These are phyloP conservation scores for Colletotrichum chlorophyti DNA, from an alignment of 2,329 filamentous ascomycete species.

Conservation along the genomic window DNA sequence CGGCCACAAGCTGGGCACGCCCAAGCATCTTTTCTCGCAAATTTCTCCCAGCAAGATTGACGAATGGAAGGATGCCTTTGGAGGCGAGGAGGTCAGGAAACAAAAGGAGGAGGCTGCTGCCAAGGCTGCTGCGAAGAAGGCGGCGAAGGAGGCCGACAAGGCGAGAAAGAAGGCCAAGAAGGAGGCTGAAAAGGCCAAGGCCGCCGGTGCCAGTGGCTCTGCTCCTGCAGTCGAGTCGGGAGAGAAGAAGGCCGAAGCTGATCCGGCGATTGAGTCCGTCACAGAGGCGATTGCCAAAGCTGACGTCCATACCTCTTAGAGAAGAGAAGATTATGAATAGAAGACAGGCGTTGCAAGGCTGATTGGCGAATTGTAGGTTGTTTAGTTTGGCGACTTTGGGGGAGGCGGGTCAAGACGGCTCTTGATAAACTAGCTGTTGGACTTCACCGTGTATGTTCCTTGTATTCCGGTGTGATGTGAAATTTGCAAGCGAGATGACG, in stretches of 20 bases:
- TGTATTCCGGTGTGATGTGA: no score
- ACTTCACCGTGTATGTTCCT: background rate
- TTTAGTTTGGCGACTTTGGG: no score
- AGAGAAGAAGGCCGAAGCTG: constrained; percentile 34
- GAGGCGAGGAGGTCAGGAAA: constrained; percentile 70
- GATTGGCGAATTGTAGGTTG: background rate
- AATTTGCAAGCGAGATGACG: no score
- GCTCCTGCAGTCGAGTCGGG: constrained; percentile 30
- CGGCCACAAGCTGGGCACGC: constrained; percentile 82
- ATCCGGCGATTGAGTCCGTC: constrained; percentile 33
- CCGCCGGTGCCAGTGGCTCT: background rate
- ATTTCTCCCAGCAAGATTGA: constrained; percentile 84
- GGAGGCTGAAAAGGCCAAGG: constrained; percentile 31
- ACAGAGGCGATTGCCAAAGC: constrained; percentile 34
- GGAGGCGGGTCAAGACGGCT: no score
- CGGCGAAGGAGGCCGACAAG: constrained; percentile 57
- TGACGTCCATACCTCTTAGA: constrained; percentile 34
- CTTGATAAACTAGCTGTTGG: background rate
- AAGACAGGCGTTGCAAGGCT: constrained; percentile 9
- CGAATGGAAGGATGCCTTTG: constrained; percentile 82
- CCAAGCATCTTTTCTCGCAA: constrained; percentile 79
- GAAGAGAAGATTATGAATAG: background rate
- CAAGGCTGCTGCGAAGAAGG: constrained; percentile 59
- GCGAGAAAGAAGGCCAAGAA: constrained; percentile 54
- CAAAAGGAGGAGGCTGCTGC: constrained; percentile 67